A percentile compares a stretch with the other conserved stretches of the same genome.
Conservation (phyloP, 495 filamentous ascomycete genomes). For the Apodospora peruviana region DNA sequence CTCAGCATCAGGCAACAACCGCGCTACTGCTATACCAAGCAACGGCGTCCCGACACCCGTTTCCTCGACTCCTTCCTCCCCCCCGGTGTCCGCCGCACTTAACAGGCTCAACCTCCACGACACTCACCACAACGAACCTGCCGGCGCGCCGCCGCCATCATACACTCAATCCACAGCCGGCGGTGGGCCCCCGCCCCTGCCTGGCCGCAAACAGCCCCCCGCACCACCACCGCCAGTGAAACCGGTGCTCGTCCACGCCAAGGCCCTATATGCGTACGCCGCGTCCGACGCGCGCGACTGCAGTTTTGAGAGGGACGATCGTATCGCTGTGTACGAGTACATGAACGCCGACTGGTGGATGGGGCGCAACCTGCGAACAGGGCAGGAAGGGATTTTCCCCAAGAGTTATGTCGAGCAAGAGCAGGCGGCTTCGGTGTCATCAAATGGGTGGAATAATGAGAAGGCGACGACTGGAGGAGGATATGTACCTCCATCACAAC, state of each 20-base stretch:
- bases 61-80: conserved; percentile 17
- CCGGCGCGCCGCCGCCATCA: conserved; percentile 32
- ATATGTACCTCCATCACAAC: conserved; percentile 25
- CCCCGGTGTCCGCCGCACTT: conserved; percentile 33
- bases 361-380: conserved; percentile 74
- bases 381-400: conserved; percentile 85
- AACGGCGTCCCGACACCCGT: conserved; percentile 20
- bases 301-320: conserved; percentile 67
- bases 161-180: conserved; percentile 44
- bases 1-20: conserved; percentile 37
- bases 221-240: conserved; percentile 40
- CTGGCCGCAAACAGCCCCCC: conserved; percentile 42
- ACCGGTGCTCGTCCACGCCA: conserved; percentile 62
- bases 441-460: not conserved
- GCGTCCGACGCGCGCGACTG: conserved; percentile 75
- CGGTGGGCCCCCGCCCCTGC: conserved; percentile 50
- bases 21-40: conserved; percentile 18
- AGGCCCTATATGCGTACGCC: conserved; percentile 77
- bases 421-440: not conserved
- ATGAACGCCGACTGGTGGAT: conserved; percentile 98
- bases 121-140: conserved; percentile 7
- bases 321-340: conserved; percentile 74
- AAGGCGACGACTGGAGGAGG: conserved; percentile 6
- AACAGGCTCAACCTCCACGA: conserved; percentile 42
- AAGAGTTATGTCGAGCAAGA: conserved; percentile 65